Evolutionary conservation across 139 green algal genomes (phyloP), one percentile per base, ranked within the genome.

Genomic region (Marvania coccoides): DNA sequence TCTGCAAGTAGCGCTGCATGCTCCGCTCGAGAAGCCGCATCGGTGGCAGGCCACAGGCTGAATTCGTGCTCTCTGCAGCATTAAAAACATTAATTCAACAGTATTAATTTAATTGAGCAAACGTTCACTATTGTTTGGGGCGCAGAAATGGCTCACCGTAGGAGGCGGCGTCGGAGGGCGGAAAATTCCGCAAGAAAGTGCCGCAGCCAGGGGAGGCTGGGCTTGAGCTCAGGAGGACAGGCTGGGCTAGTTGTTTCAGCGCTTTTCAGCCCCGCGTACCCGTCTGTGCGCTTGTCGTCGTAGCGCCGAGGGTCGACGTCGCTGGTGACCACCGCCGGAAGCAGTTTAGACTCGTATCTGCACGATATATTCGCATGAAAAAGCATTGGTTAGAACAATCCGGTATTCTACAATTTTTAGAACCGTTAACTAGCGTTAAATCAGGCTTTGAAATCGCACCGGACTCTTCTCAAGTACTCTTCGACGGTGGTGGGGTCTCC

Each of bases 391-490:
- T n/a, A n/a, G n/a, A n/a, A n/a, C n/a, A n/a, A n/a, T n/a, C n/a
- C n/a, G n/a, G n/a, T n/a, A n/a, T n/a, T n/a, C n/a, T n/a, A n/a
- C n/a, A n/a, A n/a, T n/a, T n/a, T n/a, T n/a, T n/a, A n/a, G n/a
- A n/a, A n/a, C n/a, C n/a, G 42, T 48, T 46, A 47, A 7, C 23
- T 6, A 37, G 23, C 31, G 63, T 70, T 6, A 28, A 26, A 6
- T n/a, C n/a, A n/a, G n/a, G n/a, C n/a, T n/a, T n/a, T n/a, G n/a
- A n/a, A n/a, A n/a, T 51, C 71, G 6, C 45, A 86, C 81, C 81
- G 75, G 26, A 88, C 81, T 1, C 81, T 46, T 4, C 64, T 47
- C 13, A 88, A 56, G 57, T 88, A 88, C 53, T 88, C 81, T 29
- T 83, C 75, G 12, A 68, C 81, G n/a, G 28, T 80, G 15, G 66